phyloP scores from a whole-genome alignment of 1,284 basidiomycete species.

The Tilletia setariae region DNA sequence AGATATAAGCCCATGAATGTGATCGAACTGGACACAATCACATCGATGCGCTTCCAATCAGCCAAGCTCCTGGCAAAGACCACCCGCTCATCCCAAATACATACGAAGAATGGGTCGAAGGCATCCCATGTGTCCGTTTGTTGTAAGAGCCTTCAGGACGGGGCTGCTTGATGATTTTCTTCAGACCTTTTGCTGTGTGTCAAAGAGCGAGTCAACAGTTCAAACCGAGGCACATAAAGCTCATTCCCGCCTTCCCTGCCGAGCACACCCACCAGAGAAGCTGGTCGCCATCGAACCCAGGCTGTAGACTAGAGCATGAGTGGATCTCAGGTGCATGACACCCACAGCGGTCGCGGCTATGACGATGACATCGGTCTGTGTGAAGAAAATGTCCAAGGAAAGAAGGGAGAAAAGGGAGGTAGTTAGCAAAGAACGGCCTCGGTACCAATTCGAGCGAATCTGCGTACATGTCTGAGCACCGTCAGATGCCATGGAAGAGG shows the following conservation, averaged over 20 bases:
- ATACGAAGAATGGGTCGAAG: conserved; percentile 23
- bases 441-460: background rate
- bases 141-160: conserved; percentile 20
- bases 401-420: background rate
- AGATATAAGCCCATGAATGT: conserved; percentile 24
- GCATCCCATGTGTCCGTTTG: conserved; percentile 25
- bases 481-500: conserved; percentile 11
- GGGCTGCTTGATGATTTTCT: conserved; percentile 25
- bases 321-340: conserved; percentile 15
- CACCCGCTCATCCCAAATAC: background rate
- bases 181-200: conserved; percentile 21
- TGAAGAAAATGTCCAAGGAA: background rate
- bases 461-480: conserved; percentile 10
- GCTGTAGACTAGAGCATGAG: conserved; percentile 15
- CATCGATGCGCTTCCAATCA: background rate
- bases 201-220: background rate
- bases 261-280: conserved; percentile 16
- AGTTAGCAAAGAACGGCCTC: background rate
- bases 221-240: too few relatives aligned
- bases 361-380: conserved; percentile 21
- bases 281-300: conserved; percentile 16
- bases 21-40: conserved; percentile 13
- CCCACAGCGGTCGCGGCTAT: conserved; percentile 21
- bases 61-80: background rate
- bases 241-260: background rate